phyloP scores from a whole-genome alignment of 192 early-diverging fungal genomes.

The Backusella australiensis region DNA sequence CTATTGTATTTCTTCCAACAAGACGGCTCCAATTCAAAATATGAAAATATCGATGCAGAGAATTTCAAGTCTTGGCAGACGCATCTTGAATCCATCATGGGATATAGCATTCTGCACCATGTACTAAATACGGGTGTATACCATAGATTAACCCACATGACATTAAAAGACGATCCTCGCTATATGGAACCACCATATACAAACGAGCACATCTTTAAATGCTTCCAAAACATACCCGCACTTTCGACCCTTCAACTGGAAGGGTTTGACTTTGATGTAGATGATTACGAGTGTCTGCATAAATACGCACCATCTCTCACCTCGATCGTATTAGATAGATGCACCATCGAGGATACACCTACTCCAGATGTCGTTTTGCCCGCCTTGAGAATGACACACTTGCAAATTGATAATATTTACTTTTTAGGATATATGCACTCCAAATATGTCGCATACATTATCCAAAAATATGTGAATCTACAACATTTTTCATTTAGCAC shows the following conservation, averaged over 20 bases:
- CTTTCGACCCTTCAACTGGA: not conserved
- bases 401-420: not conserved
- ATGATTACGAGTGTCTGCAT: not conserved
- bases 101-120: not conserved
- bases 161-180: not conserved
- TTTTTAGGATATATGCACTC: not conserved
- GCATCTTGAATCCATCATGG: not conserved
- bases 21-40: not conserved
- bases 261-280: not conserved
- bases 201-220: not conserved
- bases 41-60: not conserved
- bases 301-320: not conserved
- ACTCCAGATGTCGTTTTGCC: not conserved
- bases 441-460: not conserved
- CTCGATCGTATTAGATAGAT: not conserved
- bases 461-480: not conserved
- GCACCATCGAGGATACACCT: not conserved
- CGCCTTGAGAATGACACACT: not conserved
- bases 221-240: not conserved
- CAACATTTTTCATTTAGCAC: not conserved
- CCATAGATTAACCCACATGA: not conserved
- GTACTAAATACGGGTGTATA: not conserved
- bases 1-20: not conserved
- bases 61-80: not conserved
- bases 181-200: not conserved